These are phyloP conservation scores for Posidonia oceanica DNA, from an alignment of 116 monocot species.

Conservation along the genomic window DNA sequence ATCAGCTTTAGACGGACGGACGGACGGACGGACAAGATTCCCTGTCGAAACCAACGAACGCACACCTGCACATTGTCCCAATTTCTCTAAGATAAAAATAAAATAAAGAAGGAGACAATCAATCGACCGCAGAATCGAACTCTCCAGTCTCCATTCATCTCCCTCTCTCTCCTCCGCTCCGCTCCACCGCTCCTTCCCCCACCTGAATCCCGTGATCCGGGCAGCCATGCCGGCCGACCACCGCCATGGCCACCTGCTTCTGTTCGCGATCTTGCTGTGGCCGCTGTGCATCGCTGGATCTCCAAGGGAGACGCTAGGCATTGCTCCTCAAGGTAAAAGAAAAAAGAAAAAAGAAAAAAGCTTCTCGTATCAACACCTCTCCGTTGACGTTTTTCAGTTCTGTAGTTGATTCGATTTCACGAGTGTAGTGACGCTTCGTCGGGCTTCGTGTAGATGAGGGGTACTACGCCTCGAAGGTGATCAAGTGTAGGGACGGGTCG, in stretches of 20 bases:
- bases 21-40: too few species aligned
- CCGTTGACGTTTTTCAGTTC: not conserved
- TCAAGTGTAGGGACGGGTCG: constrained; percentile 91
- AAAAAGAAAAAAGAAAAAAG: not conserved
- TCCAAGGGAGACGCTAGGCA: constrained; percentile 13
- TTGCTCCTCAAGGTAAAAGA: constrained; percentile 16
- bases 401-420: not conserved
- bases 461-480: constrained; percentile 59
- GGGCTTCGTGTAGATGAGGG: constrained; percentile 34
- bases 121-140: too few species aligned
- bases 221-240: not conserved
- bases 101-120: too few species aligned
- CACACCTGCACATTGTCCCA: too few species aligned
- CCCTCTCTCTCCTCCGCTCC: too few species aligned
- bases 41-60: too few species aligned
- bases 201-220: not conserved
- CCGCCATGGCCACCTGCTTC: not conserved
- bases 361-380: not conserved
- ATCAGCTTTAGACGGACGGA: too few species aligned
- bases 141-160: too few species aligned
- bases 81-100: too few species aligned
- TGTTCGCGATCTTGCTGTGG: not conserved
- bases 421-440: not conserved
- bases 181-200: too few species aligned
- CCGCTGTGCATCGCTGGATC: not conserved